These are phyloP conservation scores for Exophiala sideris DNA, from an alignment of 2,329 filamentous ascomycete genomes.

Conservation along the genomic window DNA sequence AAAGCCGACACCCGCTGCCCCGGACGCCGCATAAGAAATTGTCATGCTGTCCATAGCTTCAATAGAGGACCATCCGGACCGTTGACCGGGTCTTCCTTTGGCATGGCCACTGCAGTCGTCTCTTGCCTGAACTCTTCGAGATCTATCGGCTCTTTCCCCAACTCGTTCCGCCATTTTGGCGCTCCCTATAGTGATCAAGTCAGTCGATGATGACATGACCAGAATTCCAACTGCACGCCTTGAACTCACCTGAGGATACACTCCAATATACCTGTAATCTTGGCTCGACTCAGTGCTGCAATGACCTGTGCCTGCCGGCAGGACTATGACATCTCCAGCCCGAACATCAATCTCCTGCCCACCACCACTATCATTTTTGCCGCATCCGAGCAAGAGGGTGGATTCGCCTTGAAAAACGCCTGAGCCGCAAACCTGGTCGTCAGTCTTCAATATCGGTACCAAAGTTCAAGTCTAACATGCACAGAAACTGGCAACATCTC, in stretches of 20 bases:
- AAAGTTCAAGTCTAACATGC: not conserved
- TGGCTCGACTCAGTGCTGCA: constrained; percentile 29
- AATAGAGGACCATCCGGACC: constrained; percentile 22
- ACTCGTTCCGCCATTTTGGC: constrained; percentile 27
- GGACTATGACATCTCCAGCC: constrained; percentile 35
- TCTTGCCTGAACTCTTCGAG: constrained; percentile 12
- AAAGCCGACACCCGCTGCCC: too few species aligned
- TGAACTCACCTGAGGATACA: constrained; percentile 33
- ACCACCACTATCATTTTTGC: constrained; percentile 23
- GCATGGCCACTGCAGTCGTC: constrained; percentile 23
- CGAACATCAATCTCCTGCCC: constrained; percentile 25
- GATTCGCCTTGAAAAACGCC: constrained; percentile 11
- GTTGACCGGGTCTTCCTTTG: constrained; percentile 25
- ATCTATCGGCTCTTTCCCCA: constrained; percentile 24
- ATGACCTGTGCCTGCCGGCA: constrained; percentile 36
- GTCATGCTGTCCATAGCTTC: constrained; percentile 16
- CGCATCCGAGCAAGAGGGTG: constrained; percentile 29
- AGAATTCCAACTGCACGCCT: too few species aligned
- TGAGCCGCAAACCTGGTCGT: not conserved
- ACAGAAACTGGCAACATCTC: not conserved
- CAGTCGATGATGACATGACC: constrained; percentile 29
- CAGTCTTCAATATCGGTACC: not conserved
- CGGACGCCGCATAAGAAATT: too few species aligned
- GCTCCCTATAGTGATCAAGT: constrained; percentile 11
- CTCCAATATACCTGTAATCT: constrained; percentile 35